phyloP scores from a whole-genome alignment of 352 stramenopile genomes.

The Pythium pyrilobum region DNA sequence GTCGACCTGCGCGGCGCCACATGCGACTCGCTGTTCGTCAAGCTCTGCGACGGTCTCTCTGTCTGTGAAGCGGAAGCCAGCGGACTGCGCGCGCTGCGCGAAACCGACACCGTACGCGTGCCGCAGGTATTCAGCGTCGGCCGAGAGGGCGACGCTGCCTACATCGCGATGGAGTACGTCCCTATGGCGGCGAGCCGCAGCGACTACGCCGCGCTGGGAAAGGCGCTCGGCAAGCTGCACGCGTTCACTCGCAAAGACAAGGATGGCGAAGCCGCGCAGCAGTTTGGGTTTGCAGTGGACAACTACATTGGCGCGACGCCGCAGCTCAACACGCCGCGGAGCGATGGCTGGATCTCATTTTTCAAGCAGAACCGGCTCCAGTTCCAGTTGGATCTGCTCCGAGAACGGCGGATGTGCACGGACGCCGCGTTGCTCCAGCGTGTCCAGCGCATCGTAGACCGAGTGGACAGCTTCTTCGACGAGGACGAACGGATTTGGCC shows the following conservation, averaged over 20 bases:
- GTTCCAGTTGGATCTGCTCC: slow-evolving; percentile 1
- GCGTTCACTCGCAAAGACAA: not conserved
- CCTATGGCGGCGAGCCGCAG: not conserved
- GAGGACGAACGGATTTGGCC: slow-evolving; percentile 2
- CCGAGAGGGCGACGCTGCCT: not conserved
- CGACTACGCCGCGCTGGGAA: slow-evolving; percentile 5
- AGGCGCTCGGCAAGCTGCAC: slow-evolving; percentile 6
- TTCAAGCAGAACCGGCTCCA: slow-evolving; percentile 6
- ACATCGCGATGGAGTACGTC: slow-evolving; percentile 9
- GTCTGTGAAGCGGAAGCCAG: slow-evolving; percentile 1
- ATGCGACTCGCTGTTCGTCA: slow-evolving; percentile 11
- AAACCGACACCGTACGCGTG: not conserved
- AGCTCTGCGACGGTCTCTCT: slow-evolving; percentile 1
- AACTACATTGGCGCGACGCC: slow-evolving; percentile 13
- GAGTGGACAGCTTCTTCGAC: slow-evolving; percentile 7
- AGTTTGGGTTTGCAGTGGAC: slow-evolving; percentile 14
- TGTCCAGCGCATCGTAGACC: not conserved
- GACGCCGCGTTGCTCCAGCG: not conserved
- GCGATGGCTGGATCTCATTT: slow-evolving; percentile 6
- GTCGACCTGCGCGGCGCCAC: not conserved
- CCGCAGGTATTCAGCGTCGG: not conserved
- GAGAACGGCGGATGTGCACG: not conserved
- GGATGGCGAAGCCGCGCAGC: not conserved
- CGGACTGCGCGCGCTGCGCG: slow-evolving; percentile 1
- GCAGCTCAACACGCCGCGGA: slow-evolving; percentile 6